phyloP scores from a whole-genome alignment of 805 yeast genomes.

The Barnettozyma wickerhamii region DNA sequence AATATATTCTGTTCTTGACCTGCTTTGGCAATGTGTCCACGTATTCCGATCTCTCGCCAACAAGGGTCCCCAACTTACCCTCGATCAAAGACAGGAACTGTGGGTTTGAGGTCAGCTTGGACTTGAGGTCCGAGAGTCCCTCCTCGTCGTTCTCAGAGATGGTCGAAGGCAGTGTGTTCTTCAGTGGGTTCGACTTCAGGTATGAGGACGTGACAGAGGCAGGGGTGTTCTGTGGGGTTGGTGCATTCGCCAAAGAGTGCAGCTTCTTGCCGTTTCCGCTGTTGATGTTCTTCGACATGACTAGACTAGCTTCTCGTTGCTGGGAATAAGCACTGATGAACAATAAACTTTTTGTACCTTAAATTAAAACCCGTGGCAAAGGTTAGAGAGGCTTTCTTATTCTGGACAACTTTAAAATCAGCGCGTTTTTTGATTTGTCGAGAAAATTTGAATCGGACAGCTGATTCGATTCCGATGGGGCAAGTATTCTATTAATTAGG shows the following conservation, averaged over 20 bases:
- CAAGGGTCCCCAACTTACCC: conserved; percentile 78
- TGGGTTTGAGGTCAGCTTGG: conserved; percentile 69
- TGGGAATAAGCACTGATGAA: too few species aligned
- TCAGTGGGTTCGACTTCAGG: conserved; percentile 49
- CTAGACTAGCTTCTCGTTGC: too few species aligned
- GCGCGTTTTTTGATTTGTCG: too few species aligned
- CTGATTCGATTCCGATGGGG: too few species aligned
- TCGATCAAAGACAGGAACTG: conserved; percentile 82
- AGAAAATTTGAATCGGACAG: too few species aligned
- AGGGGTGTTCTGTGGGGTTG: conserved; percentile 98
- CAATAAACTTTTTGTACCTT: too few species aligned
- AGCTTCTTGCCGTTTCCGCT: conserved; percentile 60
- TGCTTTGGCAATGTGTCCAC: conserved; percentile 66
- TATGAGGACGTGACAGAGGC: conserved; percentile 77
- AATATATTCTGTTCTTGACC: conserved; percentile 74
- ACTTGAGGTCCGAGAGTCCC: conserved; percentile 24
- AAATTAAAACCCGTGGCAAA: too few species aligned
- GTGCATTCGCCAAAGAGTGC: conserved; percentile 84
- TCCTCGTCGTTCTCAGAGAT: conserved; percentile 65
- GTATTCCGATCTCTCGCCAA: conserved; percentile 87
- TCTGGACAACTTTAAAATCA: too few species aligned
- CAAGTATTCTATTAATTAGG: too few species aligned
- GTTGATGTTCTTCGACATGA: conserved; percentile 87
- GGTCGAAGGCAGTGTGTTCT: conserved; percentile 54
- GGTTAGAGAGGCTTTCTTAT: too few species aligned